Base-by-base conservation (phyloP, 441 rosid species). In the Omphalea diandra region DNA sequence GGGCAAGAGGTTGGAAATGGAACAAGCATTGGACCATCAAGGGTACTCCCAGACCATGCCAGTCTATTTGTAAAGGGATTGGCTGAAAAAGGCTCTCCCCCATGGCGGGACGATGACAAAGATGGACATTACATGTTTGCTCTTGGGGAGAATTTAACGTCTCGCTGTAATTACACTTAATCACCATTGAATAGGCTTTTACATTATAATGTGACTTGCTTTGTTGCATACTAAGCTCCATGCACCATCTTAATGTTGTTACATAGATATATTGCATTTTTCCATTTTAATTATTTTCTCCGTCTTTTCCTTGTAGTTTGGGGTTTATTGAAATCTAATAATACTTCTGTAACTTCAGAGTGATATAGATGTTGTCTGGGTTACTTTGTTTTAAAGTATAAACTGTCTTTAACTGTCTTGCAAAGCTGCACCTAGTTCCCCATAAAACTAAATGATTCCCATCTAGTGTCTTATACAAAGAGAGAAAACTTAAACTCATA, bases 81-180 rank as follows among this genome's bases (percentile, higher is more conserved):
- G 77, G 74, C 83, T 80, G 80, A 75, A 69, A 89, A 81, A 65
- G 84, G 86, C 74, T 83, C 90, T 70, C 88, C 88, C 74, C 91
- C 84, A 50, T 79, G 91, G 91, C 82, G 85, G 74, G 82, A 79
- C 8, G 90, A 84, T 78, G 90, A 87, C 80, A 87, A 89, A 80
- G 94, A 89, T 73, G 94, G 91, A 26, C 91, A 85, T 82, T 89
- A 83, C 83, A 73, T 82, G 75, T 89, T 87, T 83, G 83, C 84
- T 44, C 74, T 84, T 41, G 91, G 91, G 80, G 91, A 88, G 77
- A 82, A 87, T 80, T 84, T 89, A 81, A 85, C 90, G 36, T 75
- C 90, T 75, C 87, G 88, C 81, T 89, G 94, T 89, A 89, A 85
- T 77, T 77, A 77, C 79, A 67, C 84, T 81, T 68, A 54, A 78